These are phyloP conservation scores for Furcasterigmium sp. DNA, from an alignment of 2,329 filamentous ascomycete genomes.

Conservation along the genomic window DNA sequence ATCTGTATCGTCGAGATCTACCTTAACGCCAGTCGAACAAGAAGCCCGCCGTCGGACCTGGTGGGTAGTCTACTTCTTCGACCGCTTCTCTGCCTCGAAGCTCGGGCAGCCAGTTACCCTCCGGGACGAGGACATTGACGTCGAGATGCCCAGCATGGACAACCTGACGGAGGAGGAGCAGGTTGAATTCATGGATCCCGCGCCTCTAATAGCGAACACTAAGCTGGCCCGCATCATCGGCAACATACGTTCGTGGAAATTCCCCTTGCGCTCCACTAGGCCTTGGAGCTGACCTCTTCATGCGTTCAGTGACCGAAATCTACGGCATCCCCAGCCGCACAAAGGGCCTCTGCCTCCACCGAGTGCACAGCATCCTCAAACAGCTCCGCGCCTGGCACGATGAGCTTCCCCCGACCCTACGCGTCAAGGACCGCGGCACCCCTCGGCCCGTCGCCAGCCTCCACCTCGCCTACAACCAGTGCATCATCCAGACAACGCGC, in stretches of 20 bases:
- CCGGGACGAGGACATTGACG: conserved; percentile 25
- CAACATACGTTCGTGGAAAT: conserved; percentile 1
- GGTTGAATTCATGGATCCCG: conserved; percentile 22
- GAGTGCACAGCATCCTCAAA: conserved; percentile 20
- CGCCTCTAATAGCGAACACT: conserved; percentile 20
- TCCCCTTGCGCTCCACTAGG: background rate
- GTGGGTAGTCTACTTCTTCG: conserved; percentile 28
- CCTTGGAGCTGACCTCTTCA: background rate
- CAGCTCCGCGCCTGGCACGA: conserved; percentile 22
- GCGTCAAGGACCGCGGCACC: conserved; percentile 18
- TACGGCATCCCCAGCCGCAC: conserved; percentile 21
- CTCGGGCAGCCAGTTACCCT: conserved; percentile 24
- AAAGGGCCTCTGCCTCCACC: conserved; percentile 19
- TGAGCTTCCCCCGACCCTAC: conserved; percentile 15
- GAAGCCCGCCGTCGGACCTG: conserved; percentile 39
- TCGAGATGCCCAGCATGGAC: conserved; percentile 23
- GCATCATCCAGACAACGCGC: conserved; percentile 26
- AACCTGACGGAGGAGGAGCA: conserved; percentile 16
- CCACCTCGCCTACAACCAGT: conserved; percentile 25
- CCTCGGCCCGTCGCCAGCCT: conserved; percentile 25
- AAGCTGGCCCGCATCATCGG: conserved; percentile 23
- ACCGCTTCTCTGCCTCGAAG: conserved; percentile 24
- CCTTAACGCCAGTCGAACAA: conserved; percentile 18
- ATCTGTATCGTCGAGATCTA: conserved; percentile 11
- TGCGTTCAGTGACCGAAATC: conserved; percentile 16